phyloP scores from a whole-genome alignment of 2,329 filamentous ascomycete species.

The Aspergillus ochraceoroseus region DNA sequence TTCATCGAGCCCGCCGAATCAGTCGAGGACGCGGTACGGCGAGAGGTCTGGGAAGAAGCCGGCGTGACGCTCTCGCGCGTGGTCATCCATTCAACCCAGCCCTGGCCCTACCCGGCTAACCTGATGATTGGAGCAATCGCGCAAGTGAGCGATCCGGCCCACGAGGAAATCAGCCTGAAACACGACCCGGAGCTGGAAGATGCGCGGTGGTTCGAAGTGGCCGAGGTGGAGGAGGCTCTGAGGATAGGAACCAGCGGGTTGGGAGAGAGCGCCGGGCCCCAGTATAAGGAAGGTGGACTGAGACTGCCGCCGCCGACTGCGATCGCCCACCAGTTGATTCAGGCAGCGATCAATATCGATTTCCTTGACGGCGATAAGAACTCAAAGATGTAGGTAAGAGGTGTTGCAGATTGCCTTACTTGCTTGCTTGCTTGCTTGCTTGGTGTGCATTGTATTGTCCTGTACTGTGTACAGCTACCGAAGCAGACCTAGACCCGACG shows the following conservation, averaged over 20 bases:
- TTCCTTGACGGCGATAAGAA: slow-evolving; percentile 60
- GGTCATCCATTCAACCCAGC: slow-evolving; percentile 76
- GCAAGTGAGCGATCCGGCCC: slow-evolving; percentile 68
- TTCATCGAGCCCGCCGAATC: slow-evolving; percentile 83
- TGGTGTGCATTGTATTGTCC: too few relatives aligned
- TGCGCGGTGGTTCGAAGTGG: slow-evolving; percentile 80
- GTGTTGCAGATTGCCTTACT: too few relatives aligned
- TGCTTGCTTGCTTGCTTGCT: too few relatives aligned
- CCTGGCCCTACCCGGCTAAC: slow-evolving; percentile 81
- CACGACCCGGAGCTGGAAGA: slow-evolving; percentile 89
- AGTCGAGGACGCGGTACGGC: slow-evolving; percentile 74
- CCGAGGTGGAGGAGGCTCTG: slow-evolving; percentile 74
- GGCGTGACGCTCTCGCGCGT: slow-evolving; percentile 72
- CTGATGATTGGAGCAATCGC: slow-evolving; percentile 85
- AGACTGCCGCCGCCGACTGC: slow-evolving; percentile 79
- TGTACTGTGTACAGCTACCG: too few relatives aligned
- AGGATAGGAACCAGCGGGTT: slow-evolving; percentile 61
- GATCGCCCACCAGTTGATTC: slow-evolving; percentile 85
- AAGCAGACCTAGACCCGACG: too few relatives aligned
- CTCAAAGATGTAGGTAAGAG: slow-evolving; percentile 37
- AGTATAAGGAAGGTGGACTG: slow-evolving; percentile 70
- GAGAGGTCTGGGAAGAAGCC: slow-evolving; percentile 82
- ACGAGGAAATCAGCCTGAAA: slow-evolving; percentile 74
- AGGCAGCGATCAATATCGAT: slow-evolving; percentile 66
- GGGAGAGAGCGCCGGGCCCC: slow-evolving; percentile 58